These are phyloP conservation scores for Pseudomassariella vexata DNA, from an alignment of 2,329 filamentous ascomycete species.

Conservation along the genomic window DNA sequence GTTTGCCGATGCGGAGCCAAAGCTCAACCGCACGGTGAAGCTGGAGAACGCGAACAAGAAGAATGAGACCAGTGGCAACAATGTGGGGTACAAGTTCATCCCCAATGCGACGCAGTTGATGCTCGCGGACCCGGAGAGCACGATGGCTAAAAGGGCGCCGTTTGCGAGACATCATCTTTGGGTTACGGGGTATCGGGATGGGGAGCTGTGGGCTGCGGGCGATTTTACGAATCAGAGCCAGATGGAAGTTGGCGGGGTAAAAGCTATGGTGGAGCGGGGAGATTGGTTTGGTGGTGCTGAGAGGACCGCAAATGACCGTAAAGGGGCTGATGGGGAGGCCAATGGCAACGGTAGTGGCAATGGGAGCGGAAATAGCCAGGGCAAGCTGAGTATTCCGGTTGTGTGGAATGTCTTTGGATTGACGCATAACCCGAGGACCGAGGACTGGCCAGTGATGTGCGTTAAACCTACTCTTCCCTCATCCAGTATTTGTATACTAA, in stretches of 20 bases:
- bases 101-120: slow-evolving; percentile 40
- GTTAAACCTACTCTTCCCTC: slow-evolving; percentile 21
- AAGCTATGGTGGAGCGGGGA: slow-evolving; percentile 38
- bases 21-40: slow-evolving; percentile 43
- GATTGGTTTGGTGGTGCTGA: slow-evolving; percentile 46
- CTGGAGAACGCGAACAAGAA: slow-evolving; percentile 39
- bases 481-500: neutral
- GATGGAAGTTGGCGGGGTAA: slow-evolving; percentile 35
- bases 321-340: slow-evolving; percentile 9
- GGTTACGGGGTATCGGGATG: slow-evolving; percentile 43
- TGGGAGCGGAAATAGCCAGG: slow-evolving; percentile 19
- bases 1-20: slow-evolving; percentile 47
- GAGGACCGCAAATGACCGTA: slow-evolving; percentile 3
- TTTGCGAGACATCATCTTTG: slow-evolving; percentile 42
- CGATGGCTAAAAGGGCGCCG: slow-evolving; percentile 34
- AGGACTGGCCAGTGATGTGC: slow-evolving; percentile 48
- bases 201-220: slow-evolving; percentile 44
- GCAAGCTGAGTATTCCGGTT: slow-evolving; percentile 41
- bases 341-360: slow-evolving; percentile 4
- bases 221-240: slow-evolving; percentile 46
- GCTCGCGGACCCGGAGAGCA: slow-evolving; percentile 37
- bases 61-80: slow-evolving; percentile 43
- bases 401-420: slow-evolving; percentile 46
- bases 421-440: slow-evolving; percentile 41
- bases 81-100: slow-evolving; percentile 43